A percentile compares a stretch with the other conserved stretches of the same genome.
phyloP scores from a whole-genome alignment of 768 basidiomycete species.

The Lenzites betulinus region DNA sequence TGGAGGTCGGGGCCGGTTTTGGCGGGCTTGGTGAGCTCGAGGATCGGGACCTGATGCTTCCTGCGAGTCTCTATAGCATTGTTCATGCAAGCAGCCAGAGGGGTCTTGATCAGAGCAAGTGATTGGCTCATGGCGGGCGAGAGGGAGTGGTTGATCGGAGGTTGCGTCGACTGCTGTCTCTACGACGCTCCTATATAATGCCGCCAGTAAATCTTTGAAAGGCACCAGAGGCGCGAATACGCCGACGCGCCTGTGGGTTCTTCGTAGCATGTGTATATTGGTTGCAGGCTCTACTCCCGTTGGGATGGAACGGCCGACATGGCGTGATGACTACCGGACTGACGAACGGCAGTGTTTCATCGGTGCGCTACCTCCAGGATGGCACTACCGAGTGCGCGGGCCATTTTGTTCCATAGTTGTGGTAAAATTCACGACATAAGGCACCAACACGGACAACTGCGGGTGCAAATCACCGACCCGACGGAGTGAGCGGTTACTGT shows the following conservation, averaged over 20 bases:
- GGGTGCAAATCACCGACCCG: no score
- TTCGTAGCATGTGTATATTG: no score
- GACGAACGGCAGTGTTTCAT: not conserved
- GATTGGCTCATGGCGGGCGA: constrained; percentile 3
- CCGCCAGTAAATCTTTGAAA: no score
- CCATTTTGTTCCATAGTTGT: not conserved
- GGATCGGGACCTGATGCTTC: not conserved
- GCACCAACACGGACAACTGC: no score
- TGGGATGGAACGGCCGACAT: not conserved
- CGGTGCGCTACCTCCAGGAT: not conserved
- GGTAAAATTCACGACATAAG: no score
- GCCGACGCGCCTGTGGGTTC: no score
- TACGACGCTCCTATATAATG: no score
- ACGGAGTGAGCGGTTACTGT: no score
- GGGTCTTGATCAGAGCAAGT: not conserved
- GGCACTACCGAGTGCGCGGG: not conserved
- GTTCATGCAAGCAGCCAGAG: constrained; percentile 5
- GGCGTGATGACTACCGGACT: not conserved
- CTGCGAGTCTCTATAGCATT: not conserved
- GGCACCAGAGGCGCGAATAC: no score
- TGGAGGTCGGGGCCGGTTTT: constrained; percentile 36
- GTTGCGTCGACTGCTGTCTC: not conserved
- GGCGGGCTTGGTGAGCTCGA: constrained; percentile 15
- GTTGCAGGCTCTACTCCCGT: no score
- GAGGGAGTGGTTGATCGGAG: not conserved